Percentiles rank a stretch among this genome's conserved stretches.
Conservation (phyloP, 441 rosid species). For the Sinapis alba region DNA sequence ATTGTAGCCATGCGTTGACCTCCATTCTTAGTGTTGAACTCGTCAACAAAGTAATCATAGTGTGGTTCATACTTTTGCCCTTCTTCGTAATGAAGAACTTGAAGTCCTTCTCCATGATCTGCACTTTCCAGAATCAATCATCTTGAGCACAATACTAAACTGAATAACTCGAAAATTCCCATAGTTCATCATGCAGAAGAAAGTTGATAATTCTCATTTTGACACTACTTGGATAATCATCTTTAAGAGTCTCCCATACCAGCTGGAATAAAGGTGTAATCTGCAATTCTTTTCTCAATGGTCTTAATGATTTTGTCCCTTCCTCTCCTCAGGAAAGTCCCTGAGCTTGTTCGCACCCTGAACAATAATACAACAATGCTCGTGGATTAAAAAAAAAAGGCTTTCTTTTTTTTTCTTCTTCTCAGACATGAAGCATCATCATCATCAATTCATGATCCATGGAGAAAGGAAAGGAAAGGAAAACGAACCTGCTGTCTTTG, state of each 20-base stretch:
- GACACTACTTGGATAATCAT: background rate
- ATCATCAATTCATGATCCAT: background rate
- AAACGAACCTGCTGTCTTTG: slow-evolving; percentile 64
- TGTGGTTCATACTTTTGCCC: slow-evolving; percentile 95
- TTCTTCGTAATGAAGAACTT: slow-evolving; percentile 88
- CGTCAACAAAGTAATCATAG: slow-evolving; percentile 84
- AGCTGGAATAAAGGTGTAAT: slow-evolving; percentile 80
- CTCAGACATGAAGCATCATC: slow-evolving; percentile 4
- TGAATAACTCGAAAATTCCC: background rate
- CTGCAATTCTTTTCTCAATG: slow-evolving; percentile 91
- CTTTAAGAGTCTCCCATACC: slow-evolving; percentile 41
- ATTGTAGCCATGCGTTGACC: slow-evolving; percentile 94
- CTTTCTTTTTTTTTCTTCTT: background rate
- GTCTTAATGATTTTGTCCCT: slow-evolving; percentile 63
- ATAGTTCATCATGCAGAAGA: too few species aligned
- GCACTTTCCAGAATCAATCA: slow-evolving; percentile 36
- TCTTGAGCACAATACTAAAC: slow-evolving; percentile 7
- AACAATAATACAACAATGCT: slow-evolving; percentile 23
- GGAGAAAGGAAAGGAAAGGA: slow-evolving; percentile 27
- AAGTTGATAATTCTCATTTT: background rate
- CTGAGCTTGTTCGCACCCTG: slow-evolving; percentile 93
- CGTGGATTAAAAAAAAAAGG: too few species aligned
- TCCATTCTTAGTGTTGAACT: slow-evolving; percentile 79
- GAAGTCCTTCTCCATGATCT: slow-evolving; percentile 97
- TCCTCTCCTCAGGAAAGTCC: slow-evolving; percentile 80